These are phyloP conservation scores for Elongisporangium anandrum DNA, from an alignment of 352 stramenopile genomes.

Conservation along the genomic window DNA sequence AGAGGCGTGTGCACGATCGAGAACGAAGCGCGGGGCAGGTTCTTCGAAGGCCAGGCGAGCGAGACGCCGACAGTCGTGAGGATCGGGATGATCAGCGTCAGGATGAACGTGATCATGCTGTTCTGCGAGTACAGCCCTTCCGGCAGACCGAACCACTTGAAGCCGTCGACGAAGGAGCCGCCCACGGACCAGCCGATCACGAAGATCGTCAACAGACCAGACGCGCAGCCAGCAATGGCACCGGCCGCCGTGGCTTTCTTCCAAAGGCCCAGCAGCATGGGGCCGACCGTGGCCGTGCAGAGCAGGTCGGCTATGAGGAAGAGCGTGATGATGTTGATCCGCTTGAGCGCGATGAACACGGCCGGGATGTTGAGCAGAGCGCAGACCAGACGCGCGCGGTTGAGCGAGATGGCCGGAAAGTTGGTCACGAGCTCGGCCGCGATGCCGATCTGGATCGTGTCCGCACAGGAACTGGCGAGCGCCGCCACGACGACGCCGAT, in stretches of 20 bases:
- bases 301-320: conserved; percentile 76
- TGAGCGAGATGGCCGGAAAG: conserved; percentile 54
- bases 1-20: background rate
- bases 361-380: conserved; percentile 68
- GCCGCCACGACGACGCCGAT: conserved; percentile 67
- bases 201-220: conserved; percentile 70
- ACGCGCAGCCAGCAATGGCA: conserved; percentile 41
- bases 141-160: conserved; percentile 72
- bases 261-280: conserved; percentile 68
- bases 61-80: conserved; percentile 53
- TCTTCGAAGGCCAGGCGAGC: conserved; percentile 27
- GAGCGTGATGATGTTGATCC: conserved; percentile 65
- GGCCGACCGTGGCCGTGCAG: conserved; percentile 64
- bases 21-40: background rate
- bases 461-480: conserved; percentile 51
- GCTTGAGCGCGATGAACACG: conserved; percentile 58
- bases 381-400: conserved; percentile 51
- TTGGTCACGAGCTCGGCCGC: conserved; percentile 66
- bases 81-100: conserved; percentile 57
- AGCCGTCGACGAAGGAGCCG: conserved; percentile 65
- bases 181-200: conserved; percentile 49
- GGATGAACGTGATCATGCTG: conserved; percentile 82
- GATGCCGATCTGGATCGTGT: conserved; percentile 78
- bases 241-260: conserved; percentile 33
- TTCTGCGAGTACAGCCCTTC: conserved; percentile 71